Evolutionary conservation across 225 moss, liverwort and hornwort species (phyloP), one percentile per base, ranked within the genome.

Genomic region (Thuidium tamariscinum): DNA sequence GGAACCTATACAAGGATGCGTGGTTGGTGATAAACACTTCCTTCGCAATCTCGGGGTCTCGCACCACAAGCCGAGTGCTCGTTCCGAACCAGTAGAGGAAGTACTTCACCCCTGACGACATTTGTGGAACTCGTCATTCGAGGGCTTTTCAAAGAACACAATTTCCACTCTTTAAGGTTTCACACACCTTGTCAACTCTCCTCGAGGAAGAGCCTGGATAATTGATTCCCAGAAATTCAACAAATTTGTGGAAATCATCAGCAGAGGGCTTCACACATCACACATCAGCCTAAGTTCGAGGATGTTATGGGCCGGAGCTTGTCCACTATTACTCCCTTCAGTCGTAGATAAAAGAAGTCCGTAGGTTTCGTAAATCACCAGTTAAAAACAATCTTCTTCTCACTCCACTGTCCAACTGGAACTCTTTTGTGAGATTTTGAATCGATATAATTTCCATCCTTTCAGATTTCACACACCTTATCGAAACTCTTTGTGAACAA

Each of bases 1-100:
- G 7, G n/a, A 0, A 30, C 42, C 29, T 89, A 34, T 29, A n/a
- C 41, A 89, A 63, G n/a, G 86, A 86, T 23, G 52, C 46, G 19
- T 80, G 56, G 54, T 86, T 89, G 37, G 22, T 82, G 75, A 85
- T 10, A n/a, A 89, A 67, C 3, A 89, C 5, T 68, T 89, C 85
- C 55, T 13, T 89, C 13, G 48, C 85, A 36, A 89, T 80, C 79
- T 89, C 87, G 20, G 91, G 87, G 68, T 87, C 89, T 51, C 80
- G 80, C 51, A 91, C 76, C 21, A 69, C 86, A 36, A 91, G 37
- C 15, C 81, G 78, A 16, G 84, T 83, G 79, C 59, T 82, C 68
- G 4, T 69, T 42, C 48, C 82, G 54, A 75, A 36, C 70, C 84
- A 82, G 41, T 86, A 89, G 61, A 87, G 54, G 22, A 89, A 85